phyloP scores from a whole-genome alignment of 257 asterid genomes.

The Ocimum tenuiflorum region DNA sequence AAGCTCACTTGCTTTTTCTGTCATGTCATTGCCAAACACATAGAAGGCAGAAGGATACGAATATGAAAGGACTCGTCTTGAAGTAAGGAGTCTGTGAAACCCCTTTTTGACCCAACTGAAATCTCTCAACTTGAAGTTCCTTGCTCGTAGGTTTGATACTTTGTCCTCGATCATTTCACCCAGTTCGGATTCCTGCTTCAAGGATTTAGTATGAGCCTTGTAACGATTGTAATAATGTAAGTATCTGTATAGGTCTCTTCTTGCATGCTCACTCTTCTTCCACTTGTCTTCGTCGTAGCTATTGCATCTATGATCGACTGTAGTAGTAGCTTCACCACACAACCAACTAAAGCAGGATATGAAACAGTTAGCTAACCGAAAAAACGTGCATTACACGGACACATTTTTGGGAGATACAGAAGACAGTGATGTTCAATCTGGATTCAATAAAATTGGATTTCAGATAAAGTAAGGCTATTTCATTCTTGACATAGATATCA shows the following conservation, averaged over 20 bases:
- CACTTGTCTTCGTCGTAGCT: slow-evolving; percentile 56
- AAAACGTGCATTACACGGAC: too few species aligned
- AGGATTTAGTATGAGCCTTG: slow-evolving; percentile 85
- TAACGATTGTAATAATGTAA: slow-evolving; percentile 82
- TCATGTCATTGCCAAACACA: slow-evolving; percentile 85
- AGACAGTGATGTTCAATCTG: too few species aligned
- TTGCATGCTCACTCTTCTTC: slow-evolving; percentile 58
- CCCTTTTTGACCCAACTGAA: slow-evolving; percentile 83
- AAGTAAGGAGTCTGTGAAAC: slow-evolving; percentile 70
- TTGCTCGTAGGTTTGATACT: slow-evolving; percentile 50
- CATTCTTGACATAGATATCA: too few species aligned
- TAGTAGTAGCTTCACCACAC: slow-evolving; percentile 86
- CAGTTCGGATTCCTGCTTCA: slow-evolving; percentile 64
- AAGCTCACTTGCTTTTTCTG: slow-evolving; percentile 50
- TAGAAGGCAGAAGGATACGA: slow-evolving; percentile 93
- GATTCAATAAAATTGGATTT: too few species aligned
- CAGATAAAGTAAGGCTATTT: too few species aligned
- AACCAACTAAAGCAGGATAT: slow-evolving; percentile 64
- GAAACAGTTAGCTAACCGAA: slow-evolving; percentile 7
- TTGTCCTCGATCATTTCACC: slow-evolving; percentile 59
- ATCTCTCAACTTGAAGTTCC: slow-evolving; percentile 55
- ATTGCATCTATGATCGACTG: slow-evolving; percentile 82
- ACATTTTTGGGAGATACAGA: too few species aligned
- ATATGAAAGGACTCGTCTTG: slow-evolving; percentile 78
- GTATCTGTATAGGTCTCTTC: slow-evolving; percentile 70